Percentiles rank a stretch among this genome's conserved stretches.
Conservation (phyloP, 2,329 filamentous ascomycete species). For the Biscogniauxia mediterranea region DNA sequence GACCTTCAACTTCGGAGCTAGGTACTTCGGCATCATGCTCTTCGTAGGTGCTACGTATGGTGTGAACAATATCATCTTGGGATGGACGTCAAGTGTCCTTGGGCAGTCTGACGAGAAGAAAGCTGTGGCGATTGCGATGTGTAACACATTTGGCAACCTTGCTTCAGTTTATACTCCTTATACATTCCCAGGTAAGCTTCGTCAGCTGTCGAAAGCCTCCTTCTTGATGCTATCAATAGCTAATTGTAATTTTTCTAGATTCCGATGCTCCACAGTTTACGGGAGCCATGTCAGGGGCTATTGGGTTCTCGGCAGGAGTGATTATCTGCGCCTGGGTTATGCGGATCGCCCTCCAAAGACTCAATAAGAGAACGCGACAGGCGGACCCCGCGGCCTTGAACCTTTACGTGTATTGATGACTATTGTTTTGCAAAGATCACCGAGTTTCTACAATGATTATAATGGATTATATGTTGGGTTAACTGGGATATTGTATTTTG, state of each 20-base stretch:
- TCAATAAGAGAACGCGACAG: conserved; percentile 14
- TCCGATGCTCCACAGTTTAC: conserved; percentile 6
- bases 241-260: not conserved
- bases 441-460: not conserved
- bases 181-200: conserved; percentile 33
- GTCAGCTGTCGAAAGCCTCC: not conserved
- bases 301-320: conserved; percentile 17
- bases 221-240: not conserved
- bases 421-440: not conserved
- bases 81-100: conserved; percentile 40
- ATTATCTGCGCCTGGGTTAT: conserved; percentile 16
- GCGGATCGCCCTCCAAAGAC: conserved; percentile 11
- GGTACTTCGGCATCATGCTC: conserved; percentile 37
- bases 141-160: conserved; percentile 32
- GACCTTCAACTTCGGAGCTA: conserved; percentile 27
- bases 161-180: conserved; percentile 41
- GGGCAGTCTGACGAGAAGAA: conserved; percentile 49
- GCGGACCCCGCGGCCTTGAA: conserved; percentile 12
- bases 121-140: conserved; percentile 41
- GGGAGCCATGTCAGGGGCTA: conserved; percentile 10
- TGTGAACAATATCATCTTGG: conserved; percentile 45
- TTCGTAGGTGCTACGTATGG: conserved; percentile 38
- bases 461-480: not conserved
- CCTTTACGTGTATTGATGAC: conserved; percentile 16
- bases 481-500: not conserved